Conservation (phyloP, 768 basidiomycete species). For the Podaxis mareebaensis region DNA sequence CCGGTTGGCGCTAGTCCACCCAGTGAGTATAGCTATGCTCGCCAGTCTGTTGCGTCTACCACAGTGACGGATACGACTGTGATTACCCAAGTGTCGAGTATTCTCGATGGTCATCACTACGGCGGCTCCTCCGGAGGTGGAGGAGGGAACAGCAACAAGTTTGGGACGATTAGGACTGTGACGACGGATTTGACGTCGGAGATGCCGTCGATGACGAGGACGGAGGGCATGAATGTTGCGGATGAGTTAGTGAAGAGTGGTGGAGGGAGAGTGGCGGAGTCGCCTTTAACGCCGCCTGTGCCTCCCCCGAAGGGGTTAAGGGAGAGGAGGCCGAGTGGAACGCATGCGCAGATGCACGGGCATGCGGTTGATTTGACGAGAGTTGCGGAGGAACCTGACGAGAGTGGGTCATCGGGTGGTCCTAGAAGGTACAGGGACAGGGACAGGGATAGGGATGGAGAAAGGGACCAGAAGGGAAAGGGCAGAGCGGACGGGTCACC, state of each 20-base stretch:
- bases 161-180: constrained; percentile 78
- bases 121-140: constrained; percentile 11
- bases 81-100: constrained; percentile 59
- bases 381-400: constrained; percentile 73
- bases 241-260: constrained; percentile 46
- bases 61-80: constrained; percentile 54
- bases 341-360: constrained; percentile 35
- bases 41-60: constrained; percentile 67
- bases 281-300: constrained; percentile 3
- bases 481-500: constrained; percentile 8
- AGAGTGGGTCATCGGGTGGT: constrained; percentile 43
- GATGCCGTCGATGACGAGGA: constrained; percentile 59
- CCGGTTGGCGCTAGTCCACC: constrained; percentile 9
- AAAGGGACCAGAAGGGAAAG: constrained; percentile 19
- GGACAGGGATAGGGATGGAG: constrained; percentile 34
- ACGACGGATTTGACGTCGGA: constrained; percentile 84
- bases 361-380: constrained; percentile 61
- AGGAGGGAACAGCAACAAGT: constrained; percentile 48
- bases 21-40: constrained; percentile 35
- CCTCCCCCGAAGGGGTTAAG: constrained; percentile 26
- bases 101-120: constrained; percentile 52
- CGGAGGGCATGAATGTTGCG: constrained; percentile 63
- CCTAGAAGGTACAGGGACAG: constrained; percentile 27
- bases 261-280: background rate
- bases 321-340: constrained; percentile 68